phyloP scores from a whole-genome alignment of 805 yeast genomes.

The Candida vartiovaarae region DNA sequence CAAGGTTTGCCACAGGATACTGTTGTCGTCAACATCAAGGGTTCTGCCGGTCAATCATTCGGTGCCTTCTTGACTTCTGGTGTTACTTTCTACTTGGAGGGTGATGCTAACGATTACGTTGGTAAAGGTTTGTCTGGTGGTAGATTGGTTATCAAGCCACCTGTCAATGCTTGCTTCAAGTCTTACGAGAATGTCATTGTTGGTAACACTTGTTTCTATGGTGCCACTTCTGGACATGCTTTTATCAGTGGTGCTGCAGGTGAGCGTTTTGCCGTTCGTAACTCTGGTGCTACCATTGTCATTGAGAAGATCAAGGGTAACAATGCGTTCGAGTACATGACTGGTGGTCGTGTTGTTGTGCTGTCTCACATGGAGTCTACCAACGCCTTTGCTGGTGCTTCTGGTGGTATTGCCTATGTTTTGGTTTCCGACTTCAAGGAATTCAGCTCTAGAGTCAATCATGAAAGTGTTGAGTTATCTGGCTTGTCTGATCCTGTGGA shows the following conservation, averaged over 20 bases:
- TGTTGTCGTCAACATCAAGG: constrained; percentile 82
- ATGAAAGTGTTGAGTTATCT: constrained; percentile 74
- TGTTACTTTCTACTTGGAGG: constrained; percentile 89
- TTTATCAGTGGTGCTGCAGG: constrained; percentile 97
- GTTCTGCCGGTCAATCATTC: constrained; percentile 97
- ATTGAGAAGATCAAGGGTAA: constrained; percentile 93
- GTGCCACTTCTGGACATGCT: constrained; percentile 94
- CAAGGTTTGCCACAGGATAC: constrained; percentile 93
- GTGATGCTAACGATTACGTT: constrained; percentile 97
- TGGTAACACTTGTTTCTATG: constrained; percentile 96
- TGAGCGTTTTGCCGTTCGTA: constrained; percentile 96
- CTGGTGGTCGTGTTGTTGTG: constrained; percentile 96
- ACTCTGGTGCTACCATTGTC: constrained; percentile 96
- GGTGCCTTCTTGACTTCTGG: constrained; percentile 98
- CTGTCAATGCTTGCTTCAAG: constrained; percentile 72
- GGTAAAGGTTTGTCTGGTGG: constrained; percentile 98
- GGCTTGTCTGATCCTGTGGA: constrained; percentile 80
- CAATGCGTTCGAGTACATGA: constrained; percentile 99
- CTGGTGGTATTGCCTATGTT: constrained; percentile 98
- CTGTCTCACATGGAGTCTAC: constrained; percentile 88
- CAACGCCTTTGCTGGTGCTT: constrained; percentile 90
- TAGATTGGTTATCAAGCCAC: constrained; percentile 86
- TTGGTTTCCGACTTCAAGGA: constrained; percentile 87
- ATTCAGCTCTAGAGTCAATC: constrained; percentile 71
- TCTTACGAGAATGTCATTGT: constrained; percentile 95